Percentiles rank a stretch among this genome's conserved stretches.
Conservation (phyloP, 2,329 filamentous ascomycete species). For the Biscogniauxia marginata region DNA sequence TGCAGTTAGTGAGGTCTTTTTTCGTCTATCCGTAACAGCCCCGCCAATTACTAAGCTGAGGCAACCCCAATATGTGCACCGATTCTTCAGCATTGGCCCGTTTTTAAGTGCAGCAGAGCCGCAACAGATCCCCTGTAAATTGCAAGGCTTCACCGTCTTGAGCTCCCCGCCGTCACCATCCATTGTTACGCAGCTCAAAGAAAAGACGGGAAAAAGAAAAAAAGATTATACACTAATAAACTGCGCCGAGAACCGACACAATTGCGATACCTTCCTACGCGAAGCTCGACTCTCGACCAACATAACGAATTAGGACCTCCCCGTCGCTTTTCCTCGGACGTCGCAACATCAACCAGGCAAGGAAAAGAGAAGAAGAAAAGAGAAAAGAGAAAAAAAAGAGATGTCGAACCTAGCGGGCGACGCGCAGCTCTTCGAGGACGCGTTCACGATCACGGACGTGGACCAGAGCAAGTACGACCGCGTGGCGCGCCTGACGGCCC, state of each 20-base stretch:
- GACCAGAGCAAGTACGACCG: conserved; percentile 93
- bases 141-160: conserved; percentile 27
- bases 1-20: not conserved
- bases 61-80: too few species aligned
- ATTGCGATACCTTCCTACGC: too few species aligned
- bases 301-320: too few species aligned
- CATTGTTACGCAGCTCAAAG: not conserved
- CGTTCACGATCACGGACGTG: conserved; percentile 76
- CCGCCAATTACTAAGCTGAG: conserved; percentile 6
- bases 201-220: too few species aligned
- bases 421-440: conserved; percentile 90
- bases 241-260: not conserved
- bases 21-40: not conserved
- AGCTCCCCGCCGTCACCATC: conserved; percentile 12
- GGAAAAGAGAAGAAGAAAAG: not conserved
- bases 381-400: not conserved
- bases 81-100: too few species aligned
- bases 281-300: too few species aligned
- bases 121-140: conserved; percentile 19
- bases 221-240: not conserved
- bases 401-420: conserved; percentile 67
- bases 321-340: too few species aligned
- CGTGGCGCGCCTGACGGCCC: conserved; percentile 80
- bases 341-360: too few species aligned
- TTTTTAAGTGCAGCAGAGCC: conserved; percentile 13